Evolutionary conservation across 768 basidiomycete species (phyloP), one percentile per base, ranked within the genome.

Genomic region (Flagelloscypha sp.): DNA sequence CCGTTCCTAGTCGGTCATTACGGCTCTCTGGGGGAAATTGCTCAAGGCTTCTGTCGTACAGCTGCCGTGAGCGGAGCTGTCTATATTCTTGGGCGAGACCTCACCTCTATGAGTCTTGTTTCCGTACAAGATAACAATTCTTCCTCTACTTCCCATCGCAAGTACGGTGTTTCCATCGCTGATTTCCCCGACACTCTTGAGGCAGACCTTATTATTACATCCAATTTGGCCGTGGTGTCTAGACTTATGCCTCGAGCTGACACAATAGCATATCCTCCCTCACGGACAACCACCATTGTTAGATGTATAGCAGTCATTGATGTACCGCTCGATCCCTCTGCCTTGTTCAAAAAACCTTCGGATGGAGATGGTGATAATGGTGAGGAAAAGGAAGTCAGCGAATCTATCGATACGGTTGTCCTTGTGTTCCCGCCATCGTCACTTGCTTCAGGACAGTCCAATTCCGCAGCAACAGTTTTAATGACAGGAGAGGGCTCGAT

Each of bases 1-100:
- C 78, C 92, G 2, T 97, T 90, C 61, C 72, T 98, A 11, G 68
- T 98, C n/a, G 89, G 89, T 0, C 89, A 95, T 46, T 97, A 95
- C 53, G 94, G 94, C 12, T 87, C 90, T 13, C 68, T 82, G 0
- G 94, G 94, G 4, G 94, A 97, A 50, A 77, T 97, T 8, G 73
- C 84, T 0, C 94, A 97, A 57, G 93, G 92, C 2, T 98, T 85
- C 48, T 81, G 76, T 51, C 86, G 92, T 11, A 75, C 84, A 15
- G 69, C 88, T 10, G 94, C 94, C 2, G 93, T 98, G 21, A 66
- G 64, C 31, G 82, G 84, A 12, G 74, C 64, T 0, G 75, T 79
- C 8, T 88, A 87, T 49, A 77, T 88, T 40, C 68, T 88, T 3
- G 79, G 79, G 17, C 66, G 73, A 29, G 51, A 56, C 2, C 51